Evolutionary conservation across 352 stramenopile species (phyloP).

Genomic region (Globisporangium splendens): DNA sequence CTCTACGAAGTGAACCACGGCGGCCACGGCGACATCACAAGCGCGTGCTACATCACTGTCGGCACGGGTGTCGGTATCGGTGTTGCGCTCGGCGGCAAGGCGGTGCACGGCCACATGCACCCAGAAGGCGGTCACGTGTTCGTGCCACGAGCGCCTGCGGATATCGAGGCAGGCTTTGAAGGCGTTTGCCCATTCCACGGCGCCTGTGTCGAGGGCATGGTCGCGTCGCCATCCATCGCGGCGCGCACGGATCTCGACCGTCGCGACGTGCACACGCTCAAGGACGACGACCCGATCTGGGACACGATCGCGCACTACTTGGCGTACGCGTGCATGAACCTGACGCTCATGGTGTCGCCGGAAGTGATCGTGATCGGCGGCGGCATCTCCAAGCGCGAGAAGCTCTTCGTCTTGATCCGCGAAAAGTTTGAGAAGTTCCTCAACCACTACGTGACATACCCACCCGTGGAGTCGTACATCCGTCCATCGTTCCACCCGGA

Average conservation of each 20-base stretch:
- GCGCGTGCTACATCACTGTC: constrained; percentile 94
- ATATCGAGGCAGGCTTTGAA: constrained; percentile 74
- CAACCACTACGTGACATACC: constrained; percentile 81
- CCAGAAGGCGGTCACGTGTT: constrained; percentile 89
- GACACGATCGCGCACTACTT: constrained; percentile 94
- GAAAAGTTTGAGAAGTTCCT: constrained; percentile 73
- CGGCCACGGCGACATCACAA: constrained; percentile 72
- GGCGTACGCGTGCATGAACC: constrained; percentile 92
- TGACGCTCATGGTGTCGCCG: constrained; percentile 91
- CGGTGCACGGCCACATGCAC: constrained; percentile 95
- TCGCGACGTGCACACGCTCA: constrained; percentile 62
- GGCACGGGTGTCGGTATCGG: constrained; percentile 96
- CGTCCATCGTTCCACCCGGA: constrained; percentile 77
- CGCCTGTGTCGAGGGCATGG: constrained; percentile 91
- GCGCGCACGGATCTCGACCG: constrained; percentile 80
- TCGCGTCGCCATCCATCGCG: constrained; percentile 87
- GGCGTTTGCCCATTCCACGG: constrained; percentile 90
- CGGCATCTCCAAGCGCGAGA: constrained; percentile 90
- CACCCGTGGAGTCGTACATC: constrained; percentile 72
- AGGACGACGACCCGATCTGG: constrained; percentile 90
- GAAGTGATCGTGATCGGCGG: constrained; percentile 96
- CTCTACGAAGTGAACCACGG: constrained; percentile 90
- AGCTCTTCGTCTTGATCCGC: constrained; percentile 82
- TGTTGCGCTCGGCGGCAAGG: constrained; percentile 87
- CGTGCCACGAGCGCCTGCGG: constrained; percentile 64